phyloP scores from a whole-genome alignment of 2,329 filamentous ascomycete species.

The Microcyclospora pomicola region DNA sequence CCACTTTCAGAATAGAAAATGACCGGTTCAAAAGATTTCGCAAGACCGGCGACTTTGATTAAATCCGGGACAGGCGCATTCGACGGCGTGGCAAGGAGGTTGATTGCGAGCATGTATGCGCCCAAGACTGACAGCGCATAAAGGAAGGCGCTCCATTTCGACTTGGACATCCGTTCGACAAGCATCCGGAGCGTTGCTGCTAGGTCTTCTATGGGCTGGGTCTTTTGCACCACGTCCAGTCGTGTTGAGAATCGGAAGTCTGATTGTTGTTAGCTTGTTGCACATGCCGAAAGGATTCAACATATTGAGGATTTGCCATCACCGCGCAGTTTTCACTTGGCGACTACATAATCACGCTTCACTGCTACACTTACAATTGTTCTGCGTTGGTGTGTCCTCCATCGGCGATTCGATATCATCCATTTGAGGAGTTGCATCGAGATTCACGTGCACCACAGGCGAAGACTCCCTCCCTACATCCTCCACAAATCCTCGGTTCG shows the following conservation, averaged over 20 bases:
- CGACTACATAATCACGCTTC: slow-evolving; percentile 3
- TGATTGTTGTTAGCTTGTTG: slow-evolving; percentile 25
- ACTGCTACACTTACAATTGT: slow-evolving; percentile 21
- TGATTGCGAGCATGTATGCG: slow-evolving; percentile 49
- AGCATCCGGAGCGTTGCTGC: slow-evolving; percentile 49
- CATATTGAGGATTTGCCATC: too few relatives aligned
- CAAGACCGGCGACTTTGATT: slow-evolving; percentile 78
- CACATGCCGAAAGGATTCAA: not conserved
- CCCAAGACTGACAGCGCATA: slow-evolving; percentile 50
- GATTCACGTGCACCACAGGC: not conserved
- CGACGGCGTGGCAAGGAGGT: slow-evolving; percentile 54
- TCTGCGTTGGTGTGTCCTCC: slow-evolving; percentile 17
- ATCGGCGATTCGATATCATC: slow-evolving; percentile 11
- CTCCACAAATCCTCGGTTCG: slow-evolving; percentile 5
- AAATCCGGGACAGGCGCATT: slow-evolving; percentile 64
- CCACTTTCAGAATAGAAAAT: slow-evolving; percentile 92
- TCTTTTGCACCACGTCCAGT: slow-evolving; percentile 76
- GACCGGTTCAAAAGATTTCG: slow-evolving; percentile 81
- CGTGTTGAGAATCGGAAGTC: slow-evolving; percentile 80
- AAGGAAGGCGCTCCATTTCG: slow-evolving; percentile 52
- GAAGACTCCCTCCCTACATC: not conserved
- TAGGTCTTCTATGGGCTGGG: slow-evolving; percentile 66
- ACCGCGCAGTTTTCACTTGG: too few relatives aligned
- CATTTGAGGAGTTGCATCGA: slow-evolving; percentile 1
- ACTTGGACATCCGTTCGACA: slow-evolving; percentile 49